These are phyloP conservation scores for Mytilinidion resinicola DNA, from an alignment of 495 filamentous ascomycete species.

Conservation along the genomic window DNA sequence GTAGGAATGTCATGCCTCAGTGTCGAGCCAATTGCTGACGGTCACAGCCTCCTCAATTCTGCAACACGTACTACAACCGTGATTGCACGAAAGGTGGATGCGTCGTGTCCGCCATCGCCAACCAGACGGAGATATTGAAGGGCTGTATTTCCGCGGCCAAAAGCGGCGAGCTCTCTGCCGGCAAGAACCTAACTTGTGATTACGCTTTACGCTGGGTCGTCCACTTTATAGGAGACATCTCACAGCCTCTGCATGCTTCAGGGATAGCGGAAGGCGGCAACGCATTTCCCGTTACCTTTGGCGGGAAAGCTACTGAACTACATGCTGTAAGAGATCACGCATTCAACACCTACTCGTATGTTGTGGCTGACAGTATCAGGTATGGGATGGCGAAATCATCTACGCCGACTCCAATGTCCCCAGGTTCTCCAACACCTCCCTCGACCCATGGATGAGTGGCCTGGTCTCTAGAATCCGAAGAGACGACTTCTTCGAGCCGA, in stretches of 20 bases:
- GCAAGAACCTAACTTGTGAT: conserved; percentile 28
- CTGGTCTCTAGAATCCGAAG: conserved; percentile 24
- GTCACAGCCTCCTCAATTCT: conserved; percentile 20
- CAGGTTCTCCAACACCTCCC: conserved; percentile 27
- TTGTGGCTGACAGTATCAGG: conserved; percentile 13
- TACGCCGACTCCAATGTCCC: conserved; percentile 27
- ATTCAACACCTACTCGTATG: not conserved
- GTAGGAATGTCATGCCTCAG: not conserved
- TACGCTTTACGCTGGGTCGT: conserved; percentile 26
- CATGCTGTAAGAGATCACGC: conserved; percentile 13
- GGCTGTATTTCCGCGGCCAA: conserved; percentile 29
- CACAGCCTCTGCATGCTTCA: conserved; percentile 33
- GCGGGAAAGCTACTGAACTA: conserved; percentile 12
- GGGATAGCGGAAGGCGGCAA: conserved; percentile 29
- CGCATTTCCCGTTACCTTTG: conserved; percentile 28
- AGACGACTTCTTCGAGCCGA: conserved; percentile 28
- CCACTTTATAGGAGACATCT: conserved; percentile 27
- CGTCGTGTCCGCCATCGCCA: conserved; percentile 30
- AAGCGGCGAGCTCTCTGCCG: conserved; percentile 6
- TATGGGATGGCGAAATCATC: conserved; percentile 33
- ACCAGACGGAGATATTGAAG: conserved; percentile 28
- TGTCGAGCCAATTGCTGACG: conserved; percentile 1
- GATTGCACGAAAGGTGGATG: conserved; percentile 29
- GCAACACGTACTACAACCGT: conserved; percentile 24
- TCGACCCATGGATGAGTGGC: conserved; percentile 26